Evolutionary conservation across 768 basidiomycete species (phyloP).

Genomic region (Hysterangium stoloniferum): DNA sequence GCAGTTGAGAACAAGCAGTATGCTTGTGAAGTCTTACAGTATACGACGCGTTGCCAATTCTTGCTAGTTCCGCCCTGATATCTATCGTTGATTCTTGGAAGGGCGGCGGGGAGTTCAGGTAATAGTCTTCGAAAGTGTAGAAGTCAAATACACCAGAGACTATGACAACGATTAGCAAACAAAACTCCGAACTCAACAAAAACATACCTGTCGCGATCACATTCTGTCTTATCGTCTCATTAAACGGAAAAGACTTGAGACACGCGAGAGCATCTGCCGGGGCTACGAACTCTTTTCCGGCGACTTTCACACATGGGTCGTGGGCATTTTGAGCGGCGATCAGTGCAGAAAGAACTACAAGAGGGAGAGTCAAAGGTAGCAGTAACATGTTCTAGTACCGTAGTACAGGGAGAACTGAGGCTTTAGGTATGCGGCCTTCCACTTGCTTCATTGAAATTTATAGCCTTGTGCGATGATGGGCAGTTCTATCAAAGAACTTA

Average conservation of each 20-base stretch:
- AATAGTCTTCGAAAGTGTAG: constrained; percentile 47
- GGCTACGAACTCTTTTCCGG: constrained; percentile 34
- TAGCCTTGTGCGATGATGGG: too few relatives aligned
- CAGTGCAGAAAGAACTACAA: too few relatives aligned
- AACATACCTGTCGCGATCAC: constrained; percentile 29
- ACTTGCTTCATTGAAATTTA: too few relatives aligned
- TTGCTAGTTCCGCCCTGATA: constrained; percentile 41
- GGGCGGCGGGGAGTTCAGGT: constrained; percentile 42
- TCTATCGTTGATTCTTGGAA: constrained; percentile 45
- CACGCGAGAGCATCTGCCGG: constrained; percentile 53
- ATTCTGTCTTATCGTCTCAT: constrained; percentile 48
- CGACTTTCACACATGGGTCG: constrained; percentile 29
- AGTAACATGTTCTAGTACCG: too few relatives aligned
- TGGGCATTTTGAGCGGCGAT: too few relatives aligned
- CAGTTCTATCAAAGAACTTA: too few relatives aligned
- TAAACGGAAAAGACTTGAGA: constrained; percentile 48
- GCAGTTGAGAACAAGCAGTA: not conserved
- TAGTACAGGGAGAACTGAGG: too few relatives aligned
- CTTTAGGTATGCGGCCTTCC: too few relatives aligned
- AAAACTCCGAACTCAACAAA: not conserved
- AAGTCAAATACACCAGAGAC: constrained; percentile 42
- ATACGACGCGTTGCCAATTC: constrained; percentile 42
- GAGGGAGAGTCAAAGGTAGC: too few relatives aligned
- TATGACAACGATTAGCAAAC: constrained; percentile 13
- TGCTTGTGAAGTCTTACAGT: constrained; percentile 23